Evolutionary conservation across 345 rosid species (phyloP).

Genomic region (Lumnitzera littorea): DNA sequence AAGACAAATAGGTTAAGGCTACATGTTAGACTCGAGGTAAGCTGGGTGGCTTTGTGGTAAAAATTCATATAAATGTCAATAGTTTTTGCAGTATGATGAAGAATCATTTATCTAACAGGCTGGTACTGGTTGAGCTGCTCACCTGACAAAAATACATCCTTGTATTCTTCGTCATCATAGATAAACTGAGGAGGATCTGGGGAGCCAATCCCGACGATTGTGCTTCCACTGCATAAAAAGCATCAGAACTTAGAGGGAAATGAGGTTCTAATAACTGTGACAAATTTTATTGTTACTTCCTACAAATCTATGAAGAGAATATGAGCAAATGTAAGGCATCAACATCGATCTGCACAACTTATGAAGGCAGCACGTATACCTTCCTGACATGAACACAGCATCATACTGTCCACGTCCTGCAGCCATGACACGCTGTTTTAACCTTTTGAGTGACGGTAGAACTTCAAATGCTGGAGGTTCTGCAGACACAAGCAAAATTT

Average conservation of each 20-base stretch:
- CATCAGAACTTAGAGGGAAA: conserved; percentile 4
- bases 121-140: conserved; percentile 8
- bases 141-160: conserved; percentile 83
- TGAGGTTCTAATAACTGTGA: not conserved
- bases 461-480: conserved; percentile 91
- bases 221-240: conserved; percentile 69
- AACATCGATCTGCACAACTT: not conserved
- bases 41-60: too few relatives aligned
- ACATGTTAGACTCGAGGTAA: too few relatives aligned
- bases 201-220: conserved; percentile 88
- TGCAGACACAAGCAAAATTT: conserved; percentile 22
- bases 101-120: not conserved
- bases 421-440: conserved; percentile 69
- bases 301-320: not conserved
- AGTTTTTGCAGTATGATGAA: not conserved
- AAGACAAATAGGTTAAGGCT: not conserved
- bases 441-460: conserved; percentile 77
- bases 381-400: conserved; percentile 97
- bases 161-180: conserved; percentile 71
- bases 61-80: not conserved
- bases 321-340: not conserved
- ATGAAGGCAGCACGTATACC: conserved; percentile 29
- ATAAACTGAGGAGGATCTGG: conserved; percentile 90
- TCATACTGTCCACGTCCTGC: conserved; percentile 81
- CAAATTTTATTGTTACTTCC: too few relatives aligned